Base-by-base conservation (phyloP, 2,329 filamentous ascomycete genomes). In the Atkinsonella texensis region DNA sequence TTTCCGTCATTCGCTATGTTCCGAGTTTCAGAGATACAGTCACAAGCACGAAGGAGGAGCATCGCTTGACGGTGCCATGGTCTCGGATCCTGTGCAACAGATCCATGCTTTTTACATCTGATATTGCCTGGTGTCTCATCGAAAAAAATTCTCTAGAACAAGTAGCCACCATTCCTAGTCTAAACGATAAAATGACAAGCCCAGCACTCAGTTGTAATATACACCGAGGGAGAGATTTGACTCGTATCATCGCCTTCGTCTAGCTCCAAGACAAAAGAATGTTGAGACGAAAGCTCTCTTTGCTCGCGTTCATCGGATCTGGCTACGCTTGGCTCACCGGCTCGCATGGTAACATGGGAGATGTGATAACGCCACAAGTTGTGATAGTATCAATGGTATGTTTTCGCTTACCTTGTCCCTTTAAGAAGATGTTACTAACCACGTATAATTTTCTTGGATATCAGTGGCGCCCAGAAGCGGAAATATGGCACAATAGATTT, bases 401-500 rank as follows among this genome's bases (percentile, higher is more conserved):
- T 62, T n/a, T 39, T 31, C 20, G 20, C 3, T 15, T 15, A 20
- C n/a, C 55, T n/a, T 46, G 7, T 31, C 50, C 57, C 56, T 31
- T 8, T 28, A 28, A 28, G 4, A 1, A 28, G 28, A 59, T 28
- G 33, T n/a, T 17, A 6, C 2, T 7, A 4, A n/a, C 17, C 5
- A 6, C n/a, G 12, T 7, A 8, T 17, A 42, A 20, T 12, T 39
- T 10, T 17, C 18, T 17, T 11, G 13, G 17, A 32, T 11, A 4
- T n/a, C 44, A 84, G 82, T 85, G 84, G 63, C 65, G 67, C 3
- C 78, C 79, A 0, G 83, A 85, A 67, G 79, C 76, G 9, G 67
- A 76, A 33, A 68, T 76, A 38, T 88, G 81, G 83, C 79, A 80
- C 62, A 62, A 68, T 11, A 78, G 77, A 41, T 66, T 77, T 39